Evolutionary conservation across 2,329 filamentous ascomycete species (phyloP), one percentile per base, ranked within the genome.

Genomic region (Diaporthe eres): DNA sequence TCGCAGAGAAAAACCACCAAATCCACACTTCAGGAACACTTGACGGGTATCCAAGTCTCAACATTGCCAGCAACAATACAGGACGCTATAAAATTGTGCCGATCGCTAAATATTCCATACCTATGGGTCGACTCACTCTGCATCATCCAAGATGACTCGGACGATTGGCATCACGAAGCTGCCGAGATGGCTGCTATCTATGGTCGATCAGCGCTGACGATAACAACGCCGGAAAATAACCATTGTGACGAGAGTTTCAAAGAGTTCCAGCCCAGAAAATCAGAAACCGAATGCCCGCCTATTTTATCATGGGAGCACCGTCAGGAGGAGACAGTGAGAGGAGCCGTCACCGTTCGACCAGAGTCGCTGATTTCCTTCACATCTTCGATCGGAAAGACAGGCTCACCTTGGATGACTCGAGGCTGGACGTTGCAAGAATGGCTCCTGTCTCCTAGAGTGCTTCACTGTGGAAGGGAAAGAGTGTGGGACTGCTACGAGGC

Each of bases 401-500:
- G 13, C 10, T 65, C 42, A 4, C 17, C 42, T 0, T 65, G 61
- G 61, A 65, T 65, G 42, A 65, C 25, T 0, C 15, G 42, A 1
- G 39, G 61, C 2, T 65, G 61, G 61, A 65, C 61, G 1, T 34
- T 65, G 10, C 42, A 47, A 34, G 42, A 65, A 34, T 65, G 42
- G 61, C 61, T 65, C 4, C 28, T 65, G 1, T 65, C 61, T 4
- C 42, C 61, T 1, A 28, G 61, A 5, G 61, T 49, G 0, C 10
- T 65, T 2, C 61, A 65, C 19, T 65, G 61, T 4, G 61, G 61
- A n/a, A 31, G 10, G 1, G 42, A 65, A 9, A 49, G 61, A 17
- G 6, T 65, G 39, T 65, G 61, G 61, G 61, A 49, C n/a, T 65
- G 61, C 61, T n/a, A 65, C 25, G 25, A 25, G 25, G 25, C 25